Base-by-base conservation (phyloP, 106 monocot species). In the Apostasia ramifera region DNA sequence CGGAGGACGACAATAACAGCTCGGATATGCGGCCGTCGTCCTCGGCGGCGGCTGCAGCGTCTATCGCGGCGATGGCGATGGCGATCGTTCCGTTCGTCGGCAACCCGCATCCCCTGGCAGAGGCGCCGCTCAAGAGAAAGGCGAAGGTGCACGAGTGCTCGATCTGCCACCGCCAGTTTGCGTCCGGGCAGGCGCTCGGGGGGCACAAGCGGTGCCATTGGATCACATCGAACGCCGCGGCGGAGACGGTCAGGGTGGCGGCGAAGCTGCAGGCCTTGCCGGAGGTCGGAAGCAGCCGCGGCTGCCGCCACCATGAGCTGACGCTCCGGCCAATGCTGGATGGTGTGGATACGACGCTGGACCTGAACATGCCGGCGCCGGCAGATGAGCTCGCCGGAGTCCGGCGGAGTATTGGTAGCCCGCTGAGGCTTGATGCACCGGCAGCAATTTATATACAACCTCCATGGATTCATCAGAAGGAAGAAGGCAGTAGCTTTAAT, bases 161-260 rank as follows among this genome's bases (percentile, higher is more conserved):
- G 8, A 78, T 85, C 41, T 92, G 91, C 68, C 80, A 76, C 57
- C 74, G 91, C 2, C 70, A 88, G 63, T 92, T 88, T 75, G 41
- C 88, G 3, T 82, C 91, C 0, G 91, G 91, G 12, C 91, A 91
- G 74, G 86, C 94, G 0, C 82, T 87, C 1, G 86, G 82, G 2
- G 87, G 90, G 2, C 86, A 87, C 66, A 87, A 83, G 78, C 71
- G 82, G 40, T 84, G 86, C 70, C 86, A 87, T 57, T 82, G 78
- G 90, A 72, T 88, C 26, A 81, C 82, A 1, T 73, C 72, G 12
- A 84, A 61, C 57, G 39, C 1, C 59, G 6, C 65, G 14, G 12
- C 63, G 7, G 74, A 70, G 40, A 11, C 76, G 2, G 40, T 39
- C n/a, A 0, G 45, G 13, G 13, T 54, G 12, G 61, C 47, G 55